Conservation (phyloP, 371 early-diverging fungal genomes). For the Mucor irregularis region DNA sequence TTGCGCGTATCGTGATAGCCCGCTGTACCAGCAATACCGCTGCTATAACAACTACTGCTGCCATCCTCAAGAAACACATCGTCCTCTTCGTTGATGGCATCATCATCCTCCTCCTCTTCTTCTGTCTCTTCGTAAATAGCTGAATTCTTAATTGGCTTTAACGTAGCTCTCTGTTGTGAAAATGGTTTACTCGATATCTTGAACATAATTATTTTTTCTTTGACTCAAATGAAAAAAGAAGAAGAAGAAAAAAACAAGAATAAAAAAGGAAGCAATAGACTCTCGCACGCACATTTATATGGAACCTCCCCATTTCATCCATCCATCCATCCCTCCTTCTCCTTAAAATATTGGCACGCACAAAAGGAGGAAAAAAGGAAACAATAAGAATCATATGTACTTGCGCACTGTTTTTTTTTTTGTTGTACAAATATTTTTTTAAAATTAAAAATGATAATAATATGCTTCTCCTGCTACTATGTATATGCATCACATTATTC, state of each 20-base stretch:
- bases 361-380: too few species aligned
- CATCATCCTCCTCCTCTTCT: background rate
- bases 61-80: constrained; percentile 1
- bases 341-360: too few species aligned
- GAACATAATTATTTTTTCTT: constrained; percentile 6
- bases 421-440: too few species aligned
- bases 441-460: too few species aligned
- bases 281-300: too few species aligned
- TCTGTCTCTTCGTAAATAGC: background rate
- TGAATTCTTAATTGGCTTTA: constrained; percentile 5
- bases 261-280: background rate
- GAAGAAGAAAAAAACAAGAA: background rate
- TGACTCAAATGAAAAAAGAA: background rate
- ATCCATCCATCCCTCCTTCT: too few species aligned
- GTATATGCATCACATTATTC: too few species aligned
- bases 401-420: too few species aligned
- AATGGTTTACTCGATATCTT: constrained; percentile 7
- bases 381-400: too few species aligned
- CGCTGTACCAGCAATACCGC: background rate
- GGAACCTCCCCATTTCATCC: too few species aligned
- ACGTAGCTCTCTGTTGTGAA: constrained; percentile 13
- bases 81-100: background rate
- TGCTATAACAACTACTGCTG: background rate
- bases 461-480: too few species aligned
- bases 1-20: constrained; percentile 1